Conservation (phyloP, 1,284 basidiomycete species). For the Rhodotorula sp. region DNA sequence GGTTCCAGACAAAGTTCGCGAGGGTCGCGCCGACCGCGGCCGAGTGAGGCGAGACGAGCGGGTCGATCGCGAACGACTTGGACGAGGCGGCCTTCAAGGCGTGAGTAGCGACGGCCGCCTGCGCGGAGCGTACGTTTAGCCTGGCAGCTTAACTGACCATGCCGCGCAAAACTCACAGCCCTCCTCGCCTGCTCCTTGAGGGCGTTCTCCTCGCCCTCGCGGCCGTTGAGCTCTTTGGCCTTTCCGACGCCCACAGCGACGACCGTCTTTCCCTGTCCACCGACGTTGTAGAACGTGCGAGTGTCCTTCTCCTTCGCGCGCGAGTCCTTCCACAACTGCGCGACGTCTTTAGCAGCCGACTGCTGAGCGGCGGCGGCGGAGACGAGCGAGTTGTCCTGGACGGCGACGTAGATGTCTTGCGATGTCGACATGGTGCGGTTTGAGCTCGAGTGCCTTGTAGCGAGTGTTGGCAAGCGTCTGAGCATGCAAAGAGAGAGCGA, state of each 20-base stretch:
- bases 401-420: conserved; percentile 26
- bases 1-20: conserved; percentile 63
- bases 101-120: conserved; percentile 40
- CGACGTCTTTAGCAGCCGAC: conserved; percentile 35
- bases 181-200: conserved; percentile 61
- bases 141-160: background rate
- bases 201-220: conserved; percentile 48
- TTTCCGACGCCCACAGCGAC: conserved; percentile 37
- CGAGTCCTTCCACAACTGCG: conserved; percentile 55
- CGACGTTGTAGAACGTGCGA: conserved; percentile 49
- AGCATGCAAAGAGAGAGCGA: background rate
- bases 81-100: conserved; percentile 34
- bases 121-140: background rate
- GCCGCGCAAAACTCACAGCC: conserved; percentile 50
- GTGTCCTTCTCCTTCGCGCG: conserved; percentile 61
- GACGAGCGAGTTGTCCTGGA: conserved; percentile 7
- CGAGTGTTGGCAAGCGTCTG: background rate
- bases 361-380: background rate
- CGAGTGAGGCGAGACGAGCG: conserved; percentile 66
- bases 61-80: conserved; percentile 60
- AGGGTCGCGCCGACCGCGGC: conserved; percentile 74
- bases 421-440: conserved; percentile 24
- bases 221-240: conserved; percentile 14
- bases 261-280: conserved; percentile 31
- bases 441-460: background rate